A percentile compares a stretch with the other conserved stretches of the same genome.
Evolutionary conservation across 2,329 filamentous ascomycete genomes (phyloP).

Genomic region (Ramularia collo-cygni): DNA sequence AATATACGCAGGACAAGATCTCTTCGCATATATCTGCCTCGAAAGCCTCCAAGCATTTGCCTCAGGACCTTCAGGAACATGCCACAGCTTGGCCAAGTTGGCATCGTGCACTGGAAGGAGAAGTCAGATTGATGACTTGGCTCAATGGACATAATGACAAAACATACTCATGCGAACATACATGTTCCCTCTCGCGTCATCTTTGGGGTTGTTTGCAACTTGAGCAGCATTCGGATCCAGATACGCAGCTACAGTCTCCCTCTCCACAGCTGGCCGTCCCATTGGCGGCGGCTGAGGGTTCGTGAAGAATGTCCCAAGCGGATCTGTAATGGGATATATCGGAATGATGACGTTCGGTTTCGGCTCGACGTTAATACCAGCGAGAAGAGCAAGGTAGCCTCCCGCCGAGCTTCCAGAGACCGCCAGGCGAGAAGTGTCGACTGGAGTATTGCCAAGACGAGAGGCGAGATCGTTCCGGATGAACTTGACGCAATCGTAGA

Average conservation of each 20-base stretch:
- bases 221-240: constrained; percentile 19
- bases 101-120: constrained; percentile 14
- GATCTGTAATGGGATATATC: constrained; percentile 30
- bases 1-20: constrained; percentile 24
- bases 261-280: constrained; percentile 11
- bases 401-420: constrained; percentile 27
- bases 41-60: constrained; percentile 20
- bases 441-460: constrained; percentile 8
- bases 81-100: constrained; percentile 22
- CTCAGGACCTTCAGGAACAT: constrained; percentile 13
- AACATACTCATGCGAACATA: constrained; percentile 22
- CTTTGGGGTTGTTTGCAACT: constrained; percentile 18
- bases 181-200: constrained; percentile 16
- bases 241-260: constrained; percentile 15
- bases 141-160: too few species aligned
- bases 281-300: constrained; percentile 22
- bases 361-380: constrained; percentile 27
- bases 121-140: too few species aligned
- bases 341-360: constrained; percentile 27
- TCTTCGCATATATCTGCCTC: constrained; percentile 18
- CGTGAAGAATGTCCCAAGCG: constrained; percentile 26
- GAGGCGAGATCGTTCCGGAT: constrained; percentile 18
- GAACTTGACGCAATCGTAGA: constrained; percentile 25
- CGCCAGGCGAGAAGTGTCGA: constrained; percentile 21
- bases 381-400: constrained; percentile 27